Conservation (phyloP, 805 yeast genomes). For the Priceomyces haplophilus region DNA sequence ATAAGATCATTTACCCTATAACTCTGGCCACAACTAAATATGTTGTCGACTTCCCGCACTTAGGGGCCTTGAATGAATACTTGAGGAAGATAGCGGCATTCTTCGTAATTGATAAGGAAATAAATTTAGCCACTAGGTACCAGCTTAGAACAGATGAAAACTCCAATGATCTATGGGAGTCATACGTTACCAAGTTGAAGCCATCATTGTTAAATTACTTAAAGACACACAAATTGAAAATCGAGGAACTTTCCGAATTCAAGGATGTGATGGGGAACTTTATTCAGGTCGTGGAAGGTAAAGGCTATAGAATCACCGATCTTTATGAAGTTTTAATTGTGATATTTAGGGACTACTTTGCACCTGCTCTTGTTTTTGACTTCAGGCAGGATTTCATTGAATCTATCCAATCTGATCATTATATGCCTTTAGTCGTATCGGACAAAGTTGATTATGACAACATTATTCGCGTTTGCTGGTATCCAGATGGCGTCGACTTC, state of each 20-base stretch:
- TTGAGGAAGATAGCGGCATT: conserved; percentile 69
- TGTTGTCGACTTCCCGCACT: conserved; percentile 25
- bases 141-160: conserved; percentile 61
- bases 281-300: conserved; percentile 72
- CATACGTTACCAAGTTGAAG: conserved; percentile 54
- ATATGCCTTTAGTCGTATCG: conserved; percentile 78
- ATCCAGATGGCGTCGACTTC: conserved; percentile 48
- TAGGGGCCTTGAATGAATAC: conserved; percentile 48
- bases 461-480: conserved; percentile 68
- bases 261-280: conserved; percentile 67
- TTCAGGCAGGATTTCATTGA: conserved; percentile 61
- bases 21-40: conserved; percentile 23
- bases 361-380: conserved; percentile 50
- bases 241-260: conserved; percentile 49
- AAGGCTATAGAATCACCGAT: conserved; percentile 55
- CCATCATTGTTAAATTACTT: conserved; percentile 54
- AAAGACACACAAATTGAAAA: conserved; percentile 35
- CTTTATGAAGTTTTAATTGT: conserved; percentile 60
- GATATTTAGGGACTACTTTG: conserved; percentile 56
- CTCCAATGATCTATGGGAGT: conserved; percentile 73
- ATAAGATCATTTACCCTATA: conserved; percentile 65
- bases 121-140: conserved; percentile 61
- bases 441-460: conserved; percentile 58
- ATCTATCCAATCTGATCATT: conserved; percentile 73
- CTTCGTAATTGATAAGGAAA: conserved; percentile 68